These are phyloP conservation scores for Trichomonas vaginalis DNA, from an alignment of 208 protist genomes.

Conservation along the genomic window DNA sequence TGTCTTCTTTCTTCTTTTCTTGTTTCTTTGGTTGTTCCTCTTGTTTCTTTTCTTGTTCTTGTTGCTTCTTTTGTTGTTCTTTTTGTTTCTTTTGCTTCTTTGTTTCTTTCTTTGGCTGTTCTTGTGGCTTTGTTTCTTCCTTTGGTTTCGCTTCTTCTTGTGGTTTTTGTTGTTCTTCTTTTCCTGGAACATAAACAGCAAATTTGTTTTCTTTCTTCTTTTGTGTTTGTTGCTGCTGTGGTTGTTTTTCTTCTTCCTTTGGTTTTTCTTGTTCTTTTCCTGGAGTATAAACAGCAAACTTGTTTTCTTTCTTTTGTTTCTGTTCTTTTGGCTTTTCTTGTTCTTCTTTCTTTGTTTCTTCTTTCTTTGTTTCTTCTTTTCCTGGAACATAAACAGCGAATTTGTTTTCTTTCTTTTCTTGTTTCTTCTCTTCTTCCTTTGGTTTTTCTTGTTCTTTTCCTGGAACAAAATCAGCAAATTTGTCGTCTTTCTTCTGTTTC, in stretches of 20 bases:
- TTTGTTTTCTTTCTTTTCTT: background rate
- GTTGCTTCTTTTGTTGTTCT: no score
- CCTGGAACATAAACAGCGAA: background rate
- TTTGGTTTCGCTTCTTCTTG: background rate
- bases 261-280: background rate
- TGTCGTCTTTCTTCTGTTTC: no score
- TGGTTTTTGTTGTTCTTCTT: no score
- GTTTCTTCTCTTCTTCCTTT: no score
- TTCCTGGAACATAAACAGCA: background rate
- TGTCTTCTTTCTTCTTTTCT: background rate
- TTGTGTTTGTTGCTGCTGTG: background rate
- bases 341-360: no score
- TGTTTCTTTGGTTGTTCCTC: background rate
- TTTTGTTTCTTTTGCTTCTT: background rate
- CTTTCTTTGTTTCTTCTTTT: background rate
- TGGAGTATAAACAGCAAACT: background rate
- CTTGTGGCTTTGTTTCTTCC: background rate
- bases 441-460: background rate
- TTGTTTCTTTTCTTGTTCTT: background rate
- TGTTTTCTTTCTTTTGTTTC: background rate
- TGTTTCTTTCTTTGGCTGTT: background rate
- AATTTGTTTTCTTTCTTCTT: background rate
- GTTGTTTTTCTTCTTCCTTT: background rate
- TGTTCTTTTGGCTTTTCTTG: no score
- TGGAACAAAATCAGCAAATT: background rate